Conservation (phyloP, 2,329 filamentous ascomycete species). For the Neophaeococcomyces aloes region DNA sequence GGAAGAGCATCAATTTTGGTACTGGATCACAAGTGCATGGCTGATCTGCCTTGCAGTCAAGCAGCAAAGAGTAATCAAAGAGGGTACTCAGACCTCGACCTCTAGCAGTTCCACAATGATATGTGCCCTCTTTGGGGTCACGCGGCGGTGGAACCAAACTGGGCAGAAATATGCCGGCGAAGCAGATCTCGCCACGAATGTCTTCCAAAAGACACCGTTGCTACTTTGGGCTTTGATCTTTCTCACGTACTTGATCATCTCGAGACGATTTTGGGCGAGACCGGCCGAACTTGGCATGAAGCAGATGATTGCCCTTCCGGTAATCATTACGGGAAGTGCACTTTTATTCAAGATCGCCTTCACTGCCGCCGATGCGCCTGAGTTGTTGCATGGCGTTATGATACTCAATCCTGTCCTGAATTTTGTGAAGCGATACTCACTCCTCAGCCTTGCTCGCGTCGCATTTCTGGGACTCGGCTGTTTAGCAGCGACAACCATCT, state of each 20-base stretch:
- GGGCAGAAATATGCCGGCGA: slow-evolving; percentile 93
- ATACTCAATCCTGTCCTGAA: slow-evolving; percentile 28
- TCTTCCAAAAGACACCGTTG: slow-evolving; percentile 53
- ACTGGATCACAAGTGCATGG: slow-evolving; percentile 58
- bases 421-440: slow-evolving; percentile 24
- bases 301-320: slow-evolving; percentile 18
- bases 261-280: slow-evolving; percentile 34
- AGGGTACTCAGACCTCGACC: neutral
- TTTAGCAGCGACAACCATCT: slow-evolving; percentile 21
- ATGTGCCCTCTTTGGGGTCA: slow-evolving; percentile 53
- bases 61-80: slow-evolving; percentile 15
- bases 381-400: slow-evolving; percentile 47
- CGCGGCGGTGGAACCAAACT: slow-evolving; percentile 86
- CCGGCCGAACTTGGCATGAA: slow-evolving; percentile 11
- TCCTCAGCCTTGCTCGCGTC: slow-evolving; percentile 40
- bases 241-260: slow-evolving; percentile 55
- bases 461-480: slow-evolving; percentile 38
- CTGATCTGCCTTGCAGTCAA: slow-evolving; percentile 39
- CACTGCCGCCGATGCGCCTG: slow-evolving; percentile 76
- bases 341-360: slow-evolving; percentile 85
- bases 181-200: slow-evolving; percentile 68
- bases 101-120: slow-evolving; percentile 25
- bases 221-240: slow-evolving; percentile 66
- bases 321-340: slow-evolving; percentile 43
- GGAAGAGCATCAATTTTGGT: slow-evolving; percentile 98